Evolutionary conservation across 768 basidiomycete species (phyloP).

Genomic region (Rhizopogon vesiculosus): DNA sequence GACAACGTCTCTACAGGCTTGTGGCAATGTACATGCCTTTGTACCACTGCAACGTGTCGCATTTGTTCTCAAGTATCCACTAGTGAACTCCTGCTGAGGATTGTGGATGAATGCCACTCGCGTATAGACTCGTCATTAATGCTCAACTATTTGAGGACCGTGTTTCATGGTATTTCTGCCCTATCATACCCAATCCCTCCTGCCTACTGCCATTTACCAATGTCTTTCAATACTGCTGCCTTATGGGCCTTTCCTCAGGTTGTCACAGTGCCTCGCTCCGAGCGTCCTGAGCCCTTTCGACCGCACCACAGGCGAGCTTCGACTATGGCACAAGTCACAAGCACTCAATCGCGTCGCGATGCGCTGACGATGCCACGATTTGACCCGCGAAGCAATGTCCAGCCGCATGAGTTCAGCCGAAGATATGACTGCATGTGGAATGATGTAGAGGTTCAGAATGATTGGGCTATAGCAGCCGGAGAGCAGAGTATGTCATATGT

Average conservation of each 20-base stretch:
- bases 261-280: no score
- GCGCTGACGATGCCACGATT: neutral
- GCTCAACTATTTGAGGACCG: neutral
- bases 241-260: neutral
- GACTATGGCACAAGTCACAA: neutral
- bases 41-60: neutral
- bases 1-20: neutral
- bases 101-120: neutral
- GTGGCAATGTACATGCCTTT: neutral
- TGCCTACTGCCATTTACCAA: neutral
- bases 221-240: neutral
- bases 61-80: neutral
- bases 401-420: conserved; percentile 1
- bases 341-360: neutral
- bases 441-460: neutral
- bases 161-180: neutral
- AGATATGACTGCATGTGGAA: neutral
- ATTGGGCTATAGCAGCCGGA: neutral
- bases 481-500: conserved; percentile 6
- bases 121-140: neutral
- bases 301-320: neutral
- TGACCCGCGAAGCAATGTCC: neutral
- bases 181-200: neutral
- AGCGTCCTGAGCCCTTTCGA: neutral
- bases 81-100: neutral